These are phyloP conservation scores for Penicillium dipodomyicola DNA, from an alignment of 495 filamentous ascomycete genomes.

Conservation along the genomic window DNA sequence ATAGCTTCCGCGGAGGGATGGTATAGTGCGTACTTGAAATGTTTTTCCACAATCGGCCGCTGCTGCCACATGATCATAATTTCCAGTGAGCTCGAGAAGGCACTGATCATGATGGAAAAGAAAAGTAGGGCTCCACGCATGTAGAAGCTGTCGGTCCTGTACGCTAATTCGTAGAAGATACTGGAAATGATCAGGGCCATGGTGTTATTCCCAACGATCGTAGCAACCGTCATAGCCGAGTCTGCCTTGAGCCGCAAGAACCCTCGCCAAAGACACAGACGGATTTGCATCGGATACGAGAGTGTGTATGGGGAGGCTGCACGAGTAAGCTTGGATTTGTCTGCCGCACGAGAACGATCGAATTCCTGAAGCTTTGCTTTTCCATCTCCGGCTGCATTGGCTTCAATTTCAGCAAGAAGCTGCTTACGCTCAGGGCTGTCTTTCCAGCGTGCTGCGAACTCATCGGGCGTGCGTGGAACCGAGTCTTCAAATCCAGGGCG, in stretches of 20 bases:
- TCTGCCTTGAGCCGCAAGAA: constrained; percentile 67
- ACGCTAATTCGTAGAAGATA: constrained; percentile 74
- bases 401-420: constrained; percentile 68
- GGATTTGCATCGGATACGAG: constrained; percentile 66
- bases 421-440: constrained; percentile 63
- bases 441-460: constrained; percentile 74
- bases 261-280: constrained; percentile 72
- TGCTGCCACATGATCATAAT: constrained; percentile 80
- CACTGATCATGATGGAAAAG: constrained; percentile 83
- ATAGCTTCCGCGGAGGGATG: constrained; percentile 87
- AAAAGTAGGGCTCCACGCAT: constrained; percentile 79
- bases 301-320: constrained; percentile 73
- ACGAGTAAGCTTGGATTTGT: constrained; percentile 53
- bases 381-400: constrained; percentile 61
- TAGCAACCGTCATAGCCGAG: constrained; percentile 64
- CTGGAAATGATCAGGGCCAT: constrained; percentile 77
- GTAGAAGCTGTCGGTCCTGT: constrained; percentile 68
- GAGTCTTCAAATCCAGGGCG: constrained; percentile 61
- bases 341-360: constrained; percentile 60
- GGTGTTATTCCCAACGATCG: constrained; percentile 68
- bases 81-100: constrained; percentile 75
- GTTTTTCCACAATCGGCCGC: constrained; percentile 90
- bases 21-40: constrained; percentile 85
- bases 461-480: constrained; percentile 70
- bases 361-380: constrained; percentile 66